Conservation (phyloP, 2,329 filamentous ascomycete genomes). For the Talaromyces sp. region DNA sequence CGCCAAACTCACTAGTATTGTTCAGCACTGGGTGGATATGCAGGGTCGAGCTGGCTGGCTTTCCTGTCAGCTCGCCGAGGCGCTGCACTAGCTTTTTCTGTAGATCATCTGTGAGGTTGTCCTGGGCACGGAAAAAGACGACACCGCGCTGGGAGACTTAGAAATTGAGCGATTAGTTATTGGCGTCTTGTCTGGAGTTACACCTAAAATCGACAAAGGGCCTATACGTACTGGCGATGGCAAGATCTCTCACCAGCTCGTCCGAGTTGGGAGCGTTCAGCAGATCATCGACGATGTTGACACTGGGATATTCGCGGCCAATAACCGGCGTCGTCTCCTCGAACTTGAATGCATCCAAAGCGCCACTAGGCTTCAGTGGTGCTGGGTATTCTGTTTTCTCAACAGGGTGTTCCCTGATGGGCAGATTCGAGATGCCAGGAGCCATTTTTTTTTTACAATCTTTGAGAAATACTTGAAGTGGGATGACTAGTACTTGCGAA, state of each 20-base stretch:
- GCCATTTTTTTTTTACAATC: neutral
- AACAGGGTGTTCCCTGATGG: neutral
- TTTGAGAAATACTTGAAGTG: neutral
- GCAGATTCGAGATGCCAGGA: neutral
- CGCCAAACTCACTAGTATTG: conserved; percentile 44
- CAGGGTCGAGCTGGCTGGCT: conserved; percentile 28
- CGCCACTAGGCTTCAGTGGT: conserved; percentile 36
- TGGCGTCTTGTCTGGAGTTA: neutral
- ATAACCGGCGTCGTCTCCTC: conserved; percentile 51
- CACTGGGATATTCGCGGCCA: conserved; percentile 43
- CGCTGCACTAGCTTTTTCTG: conserved; percentile 9
- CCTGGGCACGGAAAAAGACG: conserved; percentile 14
- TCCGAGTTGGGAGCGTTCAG: conserved; percentile 29
- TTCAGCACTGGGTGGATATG: conserved; percentile 34
- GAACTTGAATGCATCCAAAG: conserved; percentile 40
- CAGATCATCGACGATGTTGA: conserved; percentile 47
- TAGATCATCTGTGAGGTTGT: conserved; percentile 18
- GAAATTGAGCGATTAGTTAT: neutral
- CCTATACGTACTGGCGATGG: conserved; percentile 33
- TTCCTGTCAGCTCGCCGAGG: conserved; percentile 35
- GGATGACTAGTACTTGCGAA: neutral
- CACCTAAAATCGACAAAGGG: neutral
- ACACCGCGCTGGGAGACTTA: conserved; percentile 41
- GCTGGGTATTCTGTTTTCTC: conserved; percentile 5
- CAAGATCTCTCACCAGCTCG: conserved; percentile 29